Evolutionary conservation across 345 rosid genomes (phyloP), one percentile per base, ranked within the genome.

Genomic region (Syzygium aromaticum): DNA sequence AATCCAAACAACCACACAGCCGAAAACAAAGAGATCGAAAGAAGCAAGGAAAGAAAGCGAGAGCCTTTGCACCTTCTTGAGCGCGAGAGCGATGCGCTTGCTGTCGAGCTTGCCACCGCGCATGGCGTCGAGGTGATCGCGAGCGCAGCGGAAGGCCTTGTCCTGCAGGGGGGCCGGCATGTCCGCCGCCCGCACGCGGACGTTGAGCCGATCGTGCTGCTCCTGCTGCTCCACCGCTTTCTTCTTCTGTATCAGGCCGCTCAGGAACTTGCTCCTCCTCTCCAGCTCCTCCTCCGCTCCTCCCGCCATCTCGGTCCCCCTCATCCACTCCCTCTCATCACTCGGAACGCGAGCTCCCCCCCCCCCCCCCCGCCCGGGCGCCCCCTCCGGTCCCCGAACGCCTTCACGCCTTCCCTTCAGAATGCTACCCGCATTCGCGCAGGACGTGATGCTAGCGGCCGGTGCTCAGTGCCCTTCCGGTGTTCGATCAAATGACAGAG

Each of bases 251-350:
- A 98, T 98, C 90, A 98, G 91, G 87, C 98, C 92, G 92, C 38
- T 96, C 91, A 98, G 89, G 91, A 94, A 96, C 93, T 93, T 94
- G 94, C 98, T 98, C 87, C 99, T 88, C 89, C 99, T 93, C 96
- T 96, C 99, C 78, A 98, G 87, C 87, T 98, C 99, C 93, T 91
- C 87, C 90, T 95, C 98, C 49, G 97, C 98, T 73, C 95, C 95
- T 61, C 49, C 88, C 84, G 86, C 86, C 59, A 56, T 56, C 3
- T 84, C 28, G 23, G 51, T 28, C 86, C 57, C 49, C 28, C 86
- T 52, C 61, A 57, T 46, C 49, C 49, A 54, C 46, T 30, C 33
- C 9, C 63, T 84, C 86, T 40, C 86, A 57, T 63, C 4, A 51
- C 67, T 63, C 87, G 49, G 6, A 3, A 19, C 49, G 49, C 10